Evolutionary conservation across 2,329 filamentous ascomycete species (phyloP).

Genomic region (Beauveria bassiana): DNA sequence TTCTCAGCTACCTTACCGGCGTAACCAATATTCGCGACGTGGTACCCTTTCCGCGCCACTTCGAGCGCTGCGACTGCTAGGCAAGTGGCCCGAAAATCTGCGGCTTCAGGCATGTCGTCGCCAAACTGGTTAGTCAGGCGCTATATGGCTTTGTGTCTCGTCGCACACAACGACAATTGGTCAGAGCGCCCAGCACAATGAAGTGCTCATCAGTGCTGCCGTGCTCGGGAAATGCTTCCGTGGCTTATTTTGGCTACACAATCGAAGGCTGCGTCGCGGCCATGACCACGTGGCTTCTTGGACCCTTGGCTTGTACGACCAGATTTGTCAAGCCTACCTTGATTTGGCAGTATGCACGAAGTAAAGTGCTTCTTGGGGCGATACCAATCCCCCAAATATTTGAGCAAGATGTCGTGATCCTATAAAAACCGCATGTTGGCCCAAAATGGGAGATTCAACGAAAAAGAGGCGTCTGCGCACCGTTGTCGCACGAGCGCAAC

Average conservation of each 20-base stretch:
- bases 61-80: constrained; percentile 53
- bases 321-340: not conserved
- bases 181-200: not conserved
- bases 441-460: not conserved
- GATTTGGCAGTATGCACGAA: constrained; percentile 4
- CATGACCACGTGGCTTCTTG: not conserved
- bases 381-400: not conserved
- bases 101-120: not conserved
- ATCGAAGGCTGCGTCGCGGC: not conserved
- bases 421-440: no score
- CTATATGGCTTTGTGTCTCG: not conserved
- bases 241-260: not conserved
- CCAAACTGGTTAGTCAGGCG: not conserved
- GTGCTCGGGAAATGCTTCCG: constrained; percentile 1
- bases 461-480: not conserved
- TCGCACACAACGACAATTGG: not conserved
- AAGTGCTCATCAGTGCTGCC: constrained; percentile 6
- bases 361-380: not conserved
- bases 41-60: constrained; percentile 75
- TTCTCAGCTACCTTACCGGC: constrained; percentile 76
- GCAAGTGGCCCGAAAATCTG: not conserved
- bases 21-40: constrained; percentile 77
- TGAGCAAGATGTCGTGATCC: not conserved
- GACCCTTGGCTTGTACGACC: not conserved
- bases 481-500: not conserved